Base-by-base conservation (phyloP, 139 green algal species). In the Mesotaenium endlicherianum region DNA sequence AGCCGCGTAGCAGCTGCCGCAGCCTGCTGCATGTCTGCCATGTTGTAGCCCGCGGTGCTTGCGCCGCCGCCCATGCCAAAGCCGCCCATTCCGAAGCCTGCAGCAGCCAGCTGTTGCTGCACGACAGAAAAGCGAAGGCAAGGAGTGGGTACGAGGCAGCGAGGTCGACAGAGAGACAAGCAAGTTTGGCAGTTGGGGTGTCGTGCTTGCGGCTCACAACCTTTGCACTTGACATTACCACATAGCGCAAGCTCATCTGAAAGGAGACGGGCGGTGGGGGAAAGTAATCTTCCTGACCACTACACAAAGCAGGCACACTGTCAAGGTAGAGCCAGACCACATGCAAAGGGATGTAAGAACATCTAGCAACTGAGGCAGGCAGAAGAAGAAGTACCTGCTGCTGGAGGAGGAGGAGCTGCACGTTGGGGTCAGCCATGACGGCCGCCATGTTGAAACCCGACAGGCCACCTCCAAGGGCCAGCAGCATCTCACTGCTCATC, bases 381-480 rank as follows among this genome's bases (percentile, higher is more conserved):
- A 1, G 3, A 3, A 3, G n/a, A 8, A 75, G 1, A 60, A 2
- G 1, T 20, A 82, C 79, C 71, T 85, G 79, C 75, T 85, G 79
- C 38, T 85, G 79, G 38, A 85, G 69, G 38, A 85, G 79, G 69
- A 85, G 39, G 38, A 85, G 69, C 69, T 85, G 79, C 79, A 85
- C 86, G 36, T 82, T 84, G 31, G 79, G 79, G 6, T 85, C 79
- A n/a, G n/a, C n/a, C 69, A 85, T 8, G 4, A 30, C 70, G 2
- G 70, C 79, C 11, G 76, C 76, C 75, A 82, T 79, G 26, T 76
- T 82, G 75, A 82, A 82, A 3, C 75, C 53, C 1, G 75, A 41
- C 41, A 82, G 4, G 3, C 49, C 76, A 11, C 76, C 67, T 84
- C 40, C 44, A 34, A 80, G 39, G 3, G 76, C 76, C 59, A 83